A percentile compares a stretch with the other conserved stretches of the same genome.
Conservation (phyloP, 139 green algal genomes). For the Picochlorum costavermella region DNA sequence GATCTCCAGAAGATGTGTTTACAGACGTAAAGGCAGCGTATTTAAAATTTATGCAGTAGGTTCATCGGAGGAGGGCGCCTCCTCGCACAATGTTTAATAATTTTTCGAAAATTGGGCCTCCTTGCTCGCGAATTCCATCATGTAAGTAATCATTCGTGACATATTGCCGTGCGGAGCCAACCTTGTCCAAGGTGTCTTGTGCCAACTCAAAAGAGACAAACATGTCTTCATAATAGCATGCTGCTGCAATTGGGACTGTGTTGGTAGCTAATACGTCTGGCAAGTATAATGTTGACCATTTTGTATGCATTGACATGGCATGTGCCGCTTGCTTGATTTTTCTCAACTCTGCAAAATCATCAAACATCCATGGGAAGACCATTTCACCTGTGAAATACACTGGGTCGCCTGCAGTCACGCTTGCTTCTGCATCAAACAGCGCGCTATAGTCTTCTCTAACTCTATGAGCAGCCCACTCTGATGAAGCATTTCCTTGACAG, state of each 20-base stretch:
- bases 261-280: slow-evolving; percentile 36
- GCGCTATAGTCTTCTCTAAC: slow-evolving; percentile 50
- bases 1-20: slow-evolving; percentile 50
- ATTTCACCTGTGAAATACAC: slow-evolving; percentile 74
- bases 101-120: slow-evolving; percentile 56
- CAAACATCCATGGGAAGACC: slow-evolving; percentile 93
- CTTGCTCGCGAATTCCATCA: slow-evolving; percentile 68
- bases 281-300: slow-evolving; percentile 81
- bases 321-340: slow-evolving; percentile 56
- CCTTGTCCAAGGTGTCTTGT: slow-evolving; percentile 48
- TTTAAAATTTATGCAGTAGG: slow-evolving; percentile 5
- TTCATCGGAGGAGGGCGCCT: slow-evolving; percentile 38
- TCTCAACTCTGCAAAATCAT: slow-evolving; percentile 66
- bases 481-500: slow-evolving; percentile 84
- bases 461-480: slow-evolving; percentile 63
- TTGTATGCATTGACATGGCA: too few species aligned
- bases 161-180: slow-evolving; percentile 57
- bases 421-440: slow-evolving; percentile 57
- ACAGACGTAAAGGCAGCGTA: slow-evolving; percentile 38
- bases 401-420: slow-evolving; percentile 29
- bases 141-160: slow-evolving; percentile 87
- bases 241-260: slow-evolving; percentile 58
- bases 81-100: slow-evolving; percentile 66
- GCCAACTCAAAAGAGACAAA: slow-evolving; percentile 88
- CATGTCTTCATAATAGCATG: slow-evolving; percentile 84